Evolutionary conservation across 345 rosid species (phyloP).

Genomic region (Alliaria petiolata): DNA sequence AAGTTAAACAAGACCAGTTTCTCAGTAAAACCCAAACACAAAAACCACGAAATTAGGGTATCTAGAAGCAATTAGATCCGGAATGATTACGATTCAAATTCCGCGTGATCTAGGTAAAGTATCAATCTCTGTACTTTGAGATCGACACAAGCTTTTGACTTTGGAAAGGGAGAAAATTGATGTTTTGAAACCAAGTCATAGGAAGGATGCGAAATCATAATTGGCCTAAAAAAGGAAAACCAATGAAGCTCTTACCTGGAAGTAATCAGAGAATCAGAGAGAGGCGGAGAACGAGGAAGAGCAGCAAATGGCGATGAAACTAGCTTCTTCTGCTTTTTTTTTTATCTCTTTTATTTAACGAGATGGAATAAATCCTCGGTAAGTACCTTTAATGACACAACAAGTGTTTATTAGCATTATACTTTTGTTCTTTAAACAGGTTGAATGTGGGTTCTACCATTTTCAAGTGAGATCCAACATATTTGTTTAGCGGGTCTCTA

Average conservation of each 20-base stretch:
- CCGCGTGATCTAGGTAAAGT: not conserved
- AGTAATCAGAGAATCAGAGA: not conserved
- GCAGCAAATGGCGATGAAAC: not conserved
- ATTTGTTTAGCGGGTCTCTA: too few relatives aligned
- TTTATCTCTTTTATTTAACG: not conserved
- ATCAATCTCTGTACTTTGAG: not conserved
- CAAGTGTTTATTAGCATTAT: too few relatives aligned
- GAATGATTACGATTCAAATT: not conserved
- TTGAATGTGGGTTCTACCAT: too few relatives aligned
- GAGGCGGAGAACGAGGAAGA: not conserved
- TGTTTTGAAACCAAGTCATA: not conserved
- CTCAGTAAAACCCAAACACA: not conserved
- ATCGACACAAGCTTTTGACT: not conserved
- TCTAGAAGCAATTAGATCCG: not conserved
- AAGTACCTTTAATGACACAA: too few relatives aligned
- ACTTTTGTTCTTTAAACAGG: too few relatives aligned
- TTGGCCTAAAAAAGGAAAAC: not conserved
- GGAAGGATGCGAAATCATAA: not conserved
- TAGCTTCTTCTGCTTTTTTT: not conserved
- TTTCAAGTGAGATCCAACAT: too few relatives aligned
- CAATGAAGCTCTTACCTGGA: constrained; percentile 2
- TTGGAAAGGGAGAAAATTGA: not conserved
- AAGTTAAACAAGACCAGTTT: not conserved
- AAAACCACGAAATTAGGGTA: not conserved
- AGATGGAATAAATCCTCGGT: not conserved